Evolutionary conservation across 1,284 basidiomycete genomes (phyloP).

Genomic region (Rhizopogon hawkerae): DNA sequence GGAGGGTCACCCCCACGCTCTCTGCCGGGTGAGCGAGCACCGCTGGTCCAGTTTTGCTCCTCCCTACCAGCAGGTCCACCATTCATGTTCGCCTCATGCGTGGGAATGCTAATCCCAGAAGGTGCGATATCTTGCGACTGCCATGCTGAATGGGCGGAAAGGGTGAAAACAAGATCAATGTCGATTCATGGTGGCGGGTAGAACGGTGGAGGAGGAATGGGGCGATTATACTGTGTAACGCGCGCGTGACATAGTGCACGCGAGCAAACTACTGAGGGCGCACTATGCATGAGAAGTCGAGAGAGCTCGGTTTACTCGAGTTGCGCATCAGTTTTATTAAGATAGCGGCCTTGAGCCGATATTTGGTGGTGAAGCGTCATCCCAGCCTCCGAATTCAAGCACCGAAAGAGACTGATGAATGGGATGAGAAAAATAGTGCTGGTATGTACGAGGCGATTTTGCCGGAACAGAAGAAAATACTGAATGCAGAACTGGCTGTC

Average conservation of each 20-base stretch:
- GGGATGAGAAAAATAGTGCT: slow-evolving; percentile 21
- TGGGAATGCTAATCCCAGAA: slow-evolving; percentile 62
- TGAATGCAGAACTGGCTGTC: slow-evolving; percentile 31
- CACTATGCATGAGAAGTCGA: slow-evolving; percentile 10
- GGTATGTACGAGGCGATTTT: slow-evolving; percentile 31
- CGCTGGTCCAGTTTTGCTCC: slow-evolving; percentile 36
- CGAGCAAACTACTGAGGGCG: slow-evolving; percentile 4
- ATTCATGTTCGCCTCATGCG: slow-evolving; percentile 43
- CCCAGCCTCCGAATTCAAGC: background rate
- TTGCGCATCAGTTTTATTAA: slow-evolving; percentile 3
- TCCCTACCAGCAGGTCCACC: slow-evolving; percentile 33
- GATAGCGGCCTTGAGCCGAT: slow-evolving; percentile 28
- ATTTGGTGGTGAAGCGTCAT: slow-evolving; percentile 7
- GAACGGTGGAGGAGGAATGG: slow-evolving; percentile 22
- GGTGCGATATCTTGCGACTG: slow-evolving; percentile 71
- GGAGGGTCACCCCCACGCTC: slow-evolving; percentile 42
- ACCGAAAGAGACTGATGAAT: slow-evolving; percentile 1
- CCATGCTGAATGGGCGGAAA: slow-evolving; percentile 48
- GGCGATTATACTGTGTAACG: slow-evolving; percentile 7
- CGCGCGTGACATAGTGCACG: background rate
- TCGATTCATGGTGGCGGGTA: slow-evolving; percentile 24
- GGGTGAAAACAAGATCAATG: slow-evolving; percentile 24
- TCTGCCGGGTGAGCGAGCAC: slow-evolving; percentile 41
- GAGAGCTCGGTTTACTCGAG: slow-evolving; percentile 6
- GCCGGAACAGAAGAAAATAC: slow-evolving; percentile 30